These are phyloP conservation scores for Vitis vinifera DNA, from an alignment of 164 flowering plant species.

Conservation along the genomic window ASM3070453v1 NC_081810.1:20799501-20800000, in stretches of 20 bases:
- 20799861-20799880: slow-evolving; percentile 88
- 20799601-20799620: no score
- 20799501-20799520: not conserved
- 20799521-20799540: not conserved
- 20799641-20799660: not conserved
- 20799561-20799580: no score
- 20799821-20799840: slow-evolving; percentile 77
- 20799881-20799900: slow-evolving; percentile 93
- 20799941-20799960: slow-evolving; percentile 87
- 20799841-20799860: slow-evolving; percentile 94
- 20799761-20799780: not conserved
- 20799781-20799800: not conserved
- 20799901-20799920: slow-evolving; percentile 73
- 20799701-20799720: not conserved
- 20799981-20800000: slow-evolving; percentile 91
- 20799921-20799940: slow-evolving; percentile 95
- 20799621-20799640: no score
- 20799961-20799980: slow-evolving; percentile 94
- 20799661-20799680: not conserved
- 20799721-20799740: not conserved
- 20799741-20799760: not conserved
- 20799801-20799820: slow-evolving; percentile 90
- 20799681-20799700: not conserved
- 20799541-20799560: no score
- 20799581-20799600: no score